Evolutionary conservation across 1,139 yeast genomes (phyloP).

Genomic region (Komagataea norvegica): DNA sequence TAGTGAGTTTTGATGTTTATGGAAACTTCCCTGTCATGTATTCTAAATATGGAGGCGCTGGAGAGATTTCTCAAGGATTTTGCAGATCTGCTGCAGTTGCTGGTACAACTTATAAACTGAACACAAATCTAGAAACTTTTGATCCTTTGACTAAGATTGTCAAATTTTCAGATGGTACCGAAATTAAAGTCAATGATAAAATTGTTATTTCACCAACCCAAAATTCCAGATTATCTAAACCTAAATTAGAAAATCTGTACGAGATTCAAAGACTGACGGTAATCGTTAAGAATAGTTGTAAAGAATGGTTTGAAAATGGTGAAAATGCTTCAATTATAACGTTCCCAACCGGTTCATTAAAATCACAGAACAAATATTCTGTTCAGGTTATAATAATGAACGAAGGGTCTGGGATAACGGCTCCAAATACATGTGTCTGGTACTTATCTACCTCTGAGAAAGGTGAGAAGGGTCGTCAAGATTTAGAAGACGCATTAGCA

Average conservation of each 20-base stretch:
- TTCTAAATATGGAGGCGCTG: constrained; percentile 94
- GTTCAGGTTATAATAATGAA: constrained; percentile 88
- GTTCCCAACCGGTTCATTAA: constrained; percentile 84
- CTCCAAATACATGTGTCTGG: constrained; percentile 87
- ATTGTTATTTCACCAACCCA: constrained; percentile 70
- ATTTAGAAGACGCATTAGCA: constrained; percentile 72
- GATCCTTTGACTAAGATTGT: constrained; percentile 67
- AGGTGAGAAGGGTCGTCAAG: constrained; percentile 67
- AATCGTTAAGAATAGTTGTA: constrained; percentile 80
- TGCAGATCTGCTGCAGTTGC: constrained; percentile 98
- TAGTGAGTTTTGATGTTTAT: constrained; percentile 84
- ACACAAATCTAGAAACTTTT: constrained; percentile 57
- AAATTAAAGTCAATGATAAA: constrained; percentile 70
- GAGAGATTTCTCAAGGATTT: constrained; percentile 94
- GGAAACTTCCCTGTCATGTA: constrained; percentile 92
- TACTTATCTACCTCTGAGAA: constrained; percentile 75
- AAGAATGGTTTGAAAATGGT: constrained; percentile 84
- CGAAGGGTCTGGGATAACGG: constrained; percentile 86
- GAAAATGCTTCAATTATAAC: constrained; percentile 86
- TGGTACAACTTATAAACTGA: constrained; percentile 87
- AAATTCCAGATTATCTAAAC: constrained; percentile 40
- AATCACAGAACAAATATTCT: constrained; percentile 60
- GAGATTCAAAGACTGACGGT: constrained; percentile 73
- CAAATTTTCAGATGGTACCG: constrained; percentile 70
- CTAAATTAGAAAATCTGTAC: constrained; percentile 38